Evolutionary conservation across 2,329 filamentous ascomycete genomes (phyloP).

Genomic region (Phialophora macrospora): DNA sequence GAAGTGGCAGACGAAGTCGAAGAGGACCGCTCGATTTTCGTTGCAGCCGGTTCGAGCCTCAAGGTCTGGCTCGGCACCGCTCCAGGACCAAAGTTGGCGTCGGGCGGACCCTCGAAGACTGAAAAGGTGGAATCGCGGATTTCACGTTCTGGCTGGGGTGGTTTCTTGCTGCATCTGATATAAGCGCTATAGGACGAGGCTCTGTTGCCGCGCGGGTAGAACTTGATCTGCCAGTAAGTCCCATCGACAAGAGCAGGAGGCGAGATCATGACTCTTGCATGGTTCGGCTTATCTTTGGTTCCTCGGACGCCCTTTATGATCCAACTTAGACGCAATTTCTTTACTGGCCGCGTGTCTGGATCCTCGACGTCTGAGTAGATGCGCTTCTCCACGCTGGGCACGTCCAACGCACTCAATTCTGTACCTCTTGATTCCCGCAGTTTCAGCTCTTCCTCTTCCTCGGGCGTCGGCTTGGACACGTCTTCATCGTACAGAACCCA

Average conservation of each 20-base stretch:
- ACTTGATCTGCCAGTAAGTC: constrained; percentile 69
- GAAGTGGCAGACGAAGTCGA: background rate
- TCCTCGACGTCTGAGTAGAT: constrained; percentile 63
- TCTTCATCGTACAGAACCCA: constrained; percentile 65
- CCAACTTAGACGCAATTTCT: constrained; percentile 64
- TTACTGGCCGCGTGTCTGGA: constrained; percentile 60
- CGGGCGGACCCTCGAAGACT: constrained; percentile 47
- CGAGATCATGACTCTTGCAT: constrained; percentile 63
- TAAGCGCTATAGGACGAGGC: constrained; percentile 64
- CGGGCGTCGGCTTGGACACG: constrained; percentile 59
- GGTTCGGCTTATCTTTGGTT: constrained; percentile 64
- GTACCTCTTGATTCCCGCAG: constrained; percentile 58
- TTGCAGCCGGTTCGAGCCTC: constrained; percentile 17
- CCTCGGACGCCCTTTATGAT: constrained; percentile 63
- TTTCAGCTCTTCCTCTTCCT: constrained; percentile 64
- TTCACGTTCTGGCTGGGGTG: constrained; percentile 47
- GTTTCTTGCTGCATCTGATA: constrained; percentile 63
- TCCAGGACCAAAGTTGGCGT: constrained; percentile 45
- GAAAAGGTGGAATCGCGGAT: constrained; percentile 49
- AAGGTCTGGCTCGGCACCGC: constrained; percentile 29
- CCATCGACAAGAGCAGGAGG: constrained; percentile 61
- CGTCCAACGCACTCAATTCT: constrained; percentile 61
- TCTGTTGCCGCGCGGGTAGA: constrained; percentile 66
- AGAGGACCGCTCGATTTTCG: constrained; percentile 16
- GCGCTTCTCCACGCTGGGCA: constrained; percentile 55